Evolutionary conservation across 2,329 filamentous ascomycete genomes (phyloP), one percentile per base, ranked within the genome.

Genomic region (Calonectria montana): DNA sequence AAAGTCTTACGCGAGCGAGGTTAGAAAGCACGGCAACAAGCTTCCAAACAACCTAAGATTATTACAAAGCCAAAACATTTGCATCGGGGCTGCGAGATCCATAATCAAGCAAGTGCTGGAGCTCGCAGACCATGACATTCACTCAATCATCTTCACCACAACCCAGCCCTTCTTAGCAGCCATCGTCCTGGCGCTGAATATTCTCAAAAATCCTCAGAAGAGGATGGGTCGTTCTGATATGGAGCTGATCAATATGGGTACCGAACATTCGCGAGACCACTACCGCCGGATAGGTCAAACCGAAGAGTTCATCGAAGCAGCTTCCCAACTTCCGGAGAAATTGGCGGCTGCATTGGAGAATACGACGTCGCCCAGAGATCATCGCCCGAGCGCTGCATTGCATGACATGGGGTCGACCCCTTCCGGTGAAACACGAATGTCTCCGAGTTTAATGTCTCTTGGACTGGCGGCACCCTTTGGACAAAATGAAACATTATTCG

Each of bases 161-260:
- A 77, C 75, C 1, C 75, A 74, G 0, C 70, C 69, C 0, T 74
- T 77, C 13, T 39, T 77, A 1, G 75, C 71, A n/a, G 73, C 75
- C 0, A 72, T 73, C 1, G 77, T 75, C 1, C 70, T 77, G 1
- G 75, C 75, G 0, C 41, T 77, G 0, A 75, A 77, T 7, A 77
- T 75, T 2, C 75, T 77, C 13, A 77, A 76, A 48, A 77, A 77
- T 15, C 75, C 75, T 1, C 75, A 77, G 18, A 77, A 77, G 37
- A 67, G 75, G 1, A 77, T 77, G 75, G 75, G 75, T 1, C 75
- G 75, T 2, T 77, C 75, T 5, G 75, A 77, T 13, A 73, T 74
- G 7, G 75, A 77, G 4, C 74, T 77, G 16, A 72, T 77, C 0
- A 66, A 70, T 6, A 77, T 45, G 8, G 75, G 67, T 0, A 70